Evolutionary conservation across 2,329 filamentous ascomycete genomes (phyloP).

Genomic region (Aspergillus carbonarius): DNA sequence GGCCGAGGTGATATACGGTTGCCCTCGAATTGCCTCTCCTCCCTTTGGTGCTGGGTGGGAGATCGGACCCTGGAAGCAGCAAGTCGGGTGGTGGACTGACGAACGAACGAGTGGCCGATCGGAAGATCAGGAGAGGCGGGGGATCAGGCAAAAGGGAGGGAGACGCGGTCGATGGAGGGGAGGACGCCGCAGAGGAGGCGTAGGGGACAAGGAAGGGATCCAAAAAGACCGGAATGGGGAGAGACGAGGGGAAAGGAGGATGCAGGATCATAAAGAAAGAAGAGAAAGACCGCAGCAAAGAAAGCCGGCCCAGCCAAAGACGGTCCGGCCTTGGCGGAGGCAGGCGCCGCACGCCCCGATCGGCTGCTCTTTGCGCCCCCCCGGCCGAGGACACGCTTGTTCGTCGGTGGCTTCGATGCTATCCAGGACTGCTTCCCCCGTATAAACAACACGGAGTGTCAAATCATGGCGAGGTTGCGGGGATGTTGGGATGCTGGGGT

Average conservation of each 20-base stretch:
- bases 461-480: too few species aligned
- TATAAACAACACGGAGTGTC: too few species aligned
- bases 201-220: not conserved
- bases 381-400: too few species aligned
- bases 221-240: not conserved
- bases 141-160: not conserved
- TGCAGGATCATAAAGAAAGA: too few species aligned
- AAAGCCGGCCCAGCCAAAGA: not conserved
- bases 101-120: constrained; percentile 7
- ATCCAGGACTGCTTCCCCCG: too few species aligned
- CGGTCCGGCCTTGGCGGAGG: not conserved
- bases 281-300: not conserved
- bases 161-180: not conserved
- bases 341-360: too few species aligned
- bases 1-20: not conserved
- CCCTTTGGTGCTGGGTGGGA: not conserved
- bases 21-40: not conserved
- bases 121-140: not conserved
- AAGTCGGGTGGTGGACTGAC: not conserved
- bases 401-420: too few species aligned
- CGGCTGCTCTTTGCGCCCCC: too few species aligned
- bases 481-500: too few species aligned
- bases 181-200: not conserved
- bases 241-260: not conserved
- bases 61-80: not conserved